Conservation (phyloP, 495 filamentous ascomycete species). For the Penicillium desertorum region DNA sequence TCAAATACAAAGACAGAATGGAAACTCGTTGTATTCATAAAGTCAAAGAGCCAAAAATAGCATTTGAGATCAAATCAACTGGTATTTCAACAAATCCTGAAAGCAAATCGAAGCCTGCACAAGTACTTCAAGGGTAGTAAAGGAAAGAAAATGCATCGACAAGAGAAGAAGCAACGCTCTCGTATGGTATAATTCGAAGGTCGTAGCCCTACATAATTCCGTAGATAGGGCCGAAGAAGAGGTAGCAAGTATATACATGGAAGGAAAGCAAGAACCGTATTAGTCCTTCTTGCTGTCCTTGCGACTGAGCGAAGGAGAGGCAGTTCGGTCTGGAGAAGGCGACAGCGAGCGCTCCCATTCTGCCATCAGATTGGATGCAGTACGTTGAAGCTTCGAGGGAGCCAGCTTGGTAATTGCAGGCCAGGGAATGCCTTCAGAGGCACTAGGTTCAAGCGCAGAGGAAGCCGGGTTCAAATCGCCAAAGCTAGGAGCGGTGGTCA, state of each 20-base stretch:
- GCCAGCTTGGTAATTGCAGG: conserved; percentile 62
- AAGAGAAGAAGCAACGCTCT: conserved; percentile 34
- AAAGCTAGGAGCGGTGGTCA: conserved; percentile 38
- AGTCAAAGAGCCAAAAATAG: not conserved
- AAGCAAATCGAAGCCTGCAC: conserved; percentile 9
- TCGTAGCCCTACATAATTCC: conserved; percentile 44
- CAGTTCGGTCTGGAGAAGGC: conserved; percentile 33
- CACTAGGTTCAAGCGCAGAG: conserved; percentile 36
- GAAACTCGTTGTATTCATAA: not conserved
- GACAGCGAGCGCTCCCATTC: conserved; percentile 68
- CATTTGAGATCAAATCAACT: conserved; percentile 3
- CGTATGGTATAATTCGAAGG: conserved; percentile 29
- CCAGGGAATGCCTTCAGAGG: conserved; percentile 64
- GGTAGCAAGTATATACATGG: conserved; percentile 23
- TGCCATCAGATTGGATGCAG: conserved; percentile 71
- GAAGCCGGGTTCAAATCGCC: conserved; percentile 42
- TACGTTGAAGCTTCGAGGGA: conserved; percentile 64
- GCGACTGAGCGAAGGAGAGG: conserved; percentile 22
- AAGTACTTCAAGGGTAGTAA: conserved; percentile 13
- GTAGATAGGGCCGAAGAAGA: conserved; percentile 27
- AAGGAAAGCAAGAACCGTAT: conserved; percentile 15
- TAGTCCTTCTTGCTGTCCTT: conserved; percentile 44
- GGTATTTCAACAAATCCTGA: conserved; percentile 4
- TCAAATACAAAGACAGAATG: not conserved
- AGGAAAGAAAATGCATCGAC: conserved; percentile 16